phyloP scores from a whole-genome alignment of 1,284 basidiomycete genomes.

The Tilletia caries region DNA sequence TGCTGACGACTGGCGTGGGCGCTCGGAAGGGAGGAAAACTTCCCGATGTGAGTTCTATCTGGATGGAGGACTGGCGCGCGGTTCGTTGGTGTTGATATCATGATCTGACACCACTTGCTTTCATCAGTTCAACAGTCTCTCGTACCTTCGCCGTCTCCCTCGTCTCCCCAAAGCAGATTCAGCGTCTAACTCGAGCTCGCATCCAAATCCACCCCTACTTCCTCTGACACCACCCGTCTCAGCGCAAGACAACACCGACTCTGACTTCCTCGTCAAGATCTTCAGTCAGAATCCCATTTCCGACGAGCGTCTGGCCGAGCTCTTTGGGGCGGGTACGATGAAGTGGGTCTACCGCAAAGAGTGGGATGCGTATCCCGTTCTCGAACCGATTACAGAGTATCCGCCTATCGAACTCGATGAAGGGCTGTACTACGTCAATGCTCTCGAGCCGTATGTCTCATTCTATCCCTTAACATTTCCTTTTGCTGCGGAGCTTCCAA shows the following conservation, averaged over 20 bases:
- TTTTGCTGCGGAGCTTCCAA: too few relatives aligned
- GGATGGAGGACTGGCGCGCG: neutral
- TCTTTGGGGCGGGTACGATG: slow-evolving; percentile 32
- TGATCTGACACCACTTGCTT: too few relatives aligned
- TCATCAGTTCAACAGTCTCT: slow-evolving; percentile 1
- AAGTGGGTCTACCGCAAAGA: slow-evolving; percentile 78
- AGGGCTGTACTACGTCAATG: slow-evolving; percentile 81
- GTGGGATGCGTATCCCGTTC: slow-evolving; percentile 61
- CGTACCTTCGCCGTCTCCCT: slow-evolving; percentile 3
- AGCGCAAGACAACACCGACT: slow-evolving; percentile 57
- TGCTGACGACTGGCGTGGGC: slow-evolving; percentile 63
- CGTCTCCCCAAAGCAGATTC: neutral
- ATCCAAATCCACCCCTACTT: neutral
- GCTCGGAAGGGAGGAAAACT: slow-evolving; percentile 23
- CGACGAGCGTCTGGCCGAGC: slow-evolving; percentile 64
- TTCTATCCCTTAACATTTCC: too few relatives aligned
- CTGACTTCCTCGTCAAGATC: slow-evolving; percentile 58
- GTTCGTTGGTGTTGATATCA: neutral
- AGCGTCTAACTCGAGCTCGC: neutral
- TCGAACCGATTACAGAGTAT: slow-evolving; percentile 68
- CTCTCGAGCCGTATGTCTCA: slow-evolving; percentile 63
- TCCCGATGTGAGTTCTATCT: slow-evolving; percentile 5
- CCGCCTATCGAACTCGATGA: slow-evolving; percentile 71
- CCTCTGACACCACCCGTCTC: slow-evolving; percentile 58
- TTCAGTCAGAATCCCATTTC: slow-evolving; percentile 69